phyloP scores from a whole-genome alignment of 2,329 filamentous ascomycete species.

The Cladosporium sp. region DNA sequence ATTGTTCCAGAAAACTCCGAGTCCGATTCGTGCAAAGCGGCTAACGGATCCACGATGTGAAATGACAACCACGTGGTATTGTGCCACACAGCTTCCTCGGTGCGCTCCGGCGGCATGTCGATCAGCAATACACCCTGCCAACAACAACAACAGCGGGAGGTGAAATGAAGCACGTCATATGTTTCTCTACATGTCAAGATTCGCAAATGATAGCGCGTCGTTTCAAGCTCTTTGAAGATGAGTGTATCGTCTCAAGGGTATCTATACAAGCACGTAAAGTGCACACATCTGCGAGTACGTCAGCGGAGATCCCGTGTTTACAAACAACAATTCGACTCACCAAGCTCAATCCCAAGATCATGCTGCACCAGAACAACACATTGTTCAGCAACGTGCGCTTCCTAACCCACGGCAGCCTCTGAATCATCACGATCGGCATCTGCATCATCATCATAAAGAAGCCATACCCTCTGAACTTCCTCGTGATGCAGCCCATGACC shows the following conservation, averaged over 20 bases:
- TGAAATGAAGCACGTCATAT: neutral
- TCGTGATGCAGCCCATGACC: slow-evolving; percentile 96
- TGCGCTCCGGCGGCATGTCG: neutral
- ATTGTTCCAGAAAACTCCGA: too few species aligned
- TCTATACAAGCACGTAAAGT: slow-evolving; percentile 54
- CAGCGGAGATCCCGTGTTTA: slow-evolving; percentile 14
- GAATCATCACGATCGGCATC: slow-evolving; percentile 88
- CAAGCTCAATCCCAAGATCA: slow-evolving; percentile 35
- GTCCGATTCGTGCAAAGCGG: too few species aligned
- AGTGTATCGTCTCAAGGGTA: neutral
- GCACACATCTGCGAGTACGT: slow-evolving; percentile 50
- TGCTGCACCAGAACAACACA: slow-evolving; percentile 29
- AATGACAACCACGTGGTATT: neutral
- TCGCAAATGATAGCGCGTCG: too few species aligned
- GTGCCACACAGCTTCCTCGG: neutral
- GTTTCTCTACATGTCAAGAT: neutral
- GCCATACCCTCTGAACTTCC: slow-evolving; percentile 92
- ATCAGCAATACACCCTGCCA: too few species aligned
- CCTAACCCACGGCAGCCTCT: slow-evolving; percentile 72
- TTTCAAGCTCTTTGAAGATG: too few species aligned
- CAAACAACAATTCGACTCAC: slow-evolving; percentile 19
- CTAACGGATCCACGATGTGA: neutral
- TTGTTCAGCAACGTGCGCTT: slow-evolving; percentile 70
- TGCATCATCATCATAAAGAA: slow-evolving; percentile 96
- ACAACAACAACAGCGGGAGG: too few species aligned